A percentile compares a stretch with the other conserved stretches of the same genome.
Evolutionary conservation across 2,329 filamentous ascomycete species (phyloP).

Genomic region (Exserohilum turcica): DNA sequence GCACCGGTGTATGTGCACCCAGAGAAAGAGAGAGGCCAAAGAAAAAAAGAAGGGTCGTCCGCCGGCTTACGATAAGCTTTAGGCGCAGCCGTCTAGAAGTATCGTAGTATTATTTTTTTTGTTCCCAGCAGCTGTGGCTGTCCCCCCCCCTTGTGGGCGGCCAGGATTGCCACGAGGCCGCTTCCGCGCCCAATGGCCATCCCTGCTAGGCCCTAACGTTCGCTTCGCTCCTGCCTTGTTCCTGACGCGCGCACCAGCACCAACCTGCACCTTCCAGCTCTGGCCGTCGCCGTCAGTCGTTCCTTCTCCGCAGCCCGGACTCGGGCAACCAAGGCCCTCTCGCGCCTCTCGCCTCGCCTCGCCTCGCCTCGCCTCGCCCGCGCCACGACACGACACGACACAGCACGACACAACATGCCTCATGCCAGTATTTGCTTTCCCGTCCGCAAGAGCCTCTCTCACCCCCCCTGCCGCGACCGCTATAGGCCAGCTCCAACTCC

Average conservation of each 20-base stretch:
- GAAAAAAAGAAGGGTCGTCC: constrained; percentile 2
- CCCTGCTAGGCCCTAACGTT: constrained; percentile 18
- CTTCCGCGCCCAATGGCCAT: constrained; percentile 15
- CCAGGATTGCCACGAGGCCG: constrained; percentile 23
- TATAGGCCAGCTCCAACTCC: no score
- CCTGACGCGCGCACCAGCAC: constrained; percentile 16
- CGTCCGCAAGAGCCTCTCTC: background rate
- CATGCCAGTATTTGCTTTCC: constrained; percentile 11
- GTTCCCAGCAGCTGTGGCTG: background rate
- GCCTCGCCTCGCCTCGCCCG: no score
- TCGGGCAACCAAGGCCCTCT: background rate
- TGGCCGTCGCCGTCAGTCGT: constrained; percentile 2
- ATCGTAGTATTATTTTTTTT: constrained; percentile 7
- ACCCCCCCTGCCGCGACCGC: no score
- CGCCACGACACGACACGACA: background rate
- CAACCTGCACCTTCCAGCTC: constrained; percentile 1
- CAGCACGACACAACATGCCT: background rate
- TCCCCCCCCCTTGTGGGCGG: constrained; percentile 10
- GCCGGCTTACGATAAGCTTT: constrained; percentile 10
- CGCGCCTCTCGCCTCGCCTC: no score
- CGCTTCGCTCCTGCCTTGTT: constrained; percentile 20
- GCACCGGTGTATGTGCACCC: background rate
- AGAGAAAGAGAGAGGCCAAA: background rate
- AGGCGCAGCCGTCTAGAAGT: constrained; percentile 17
- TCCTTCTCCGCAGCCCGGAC: background rate